Conservation (phyloP, 108 stramenopile species). For the Fistulifera solaris region DNA sequence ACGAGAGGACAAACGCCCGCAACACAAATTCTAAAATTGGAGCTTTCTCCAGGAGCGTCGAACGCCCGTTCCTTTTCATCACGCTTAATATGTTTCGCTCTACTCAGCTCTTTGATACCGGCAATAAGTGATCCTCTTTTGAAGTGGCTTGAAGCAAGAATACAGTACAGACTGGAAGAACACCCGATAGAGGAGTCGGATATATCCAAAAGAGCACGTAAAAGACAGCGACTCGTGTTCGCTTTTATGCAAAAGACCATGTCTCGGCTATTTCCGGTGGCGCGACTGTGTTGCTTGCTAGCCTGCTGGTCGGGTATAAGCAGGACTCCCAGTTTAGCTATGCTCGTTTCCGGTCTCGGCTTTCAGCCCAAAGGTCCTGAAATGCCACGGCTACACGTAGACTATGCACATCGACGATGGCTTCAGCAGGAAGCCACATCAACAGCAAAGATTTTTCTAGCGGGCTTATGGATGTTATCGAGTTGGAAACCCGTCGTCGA, state of each 20-base stretch:
- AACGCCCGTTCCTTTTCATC: no score
- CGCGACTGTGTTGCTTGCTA: neutral
- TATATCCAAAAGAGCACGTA: no score
- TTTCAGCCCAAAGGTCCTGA: neutral
- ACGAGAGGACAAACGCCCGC: neutral
- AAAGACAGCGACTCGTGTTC: no score
- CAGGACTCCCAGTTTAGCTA: neutral
- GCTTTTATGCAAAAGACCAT: no score
- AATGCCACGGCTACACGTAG: neutral
- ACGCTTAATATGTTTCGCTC: no score
- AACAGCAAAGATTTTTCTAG: neutral
- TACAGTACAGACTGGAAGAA: no score
- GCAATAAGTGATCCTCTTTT: no score
- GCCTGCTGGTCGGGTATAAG: neutral
- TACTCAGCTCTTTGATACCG: no score
- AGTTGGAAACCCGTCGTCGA: neutral
- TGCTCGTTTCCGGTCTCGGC: constrained; percentile 1
- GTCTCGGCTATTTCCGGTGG: neutral
- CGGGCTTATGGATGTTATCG: neutral
- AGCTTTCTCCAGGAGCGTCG: no score
- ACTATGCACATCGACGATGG: constrained; percentile 2
- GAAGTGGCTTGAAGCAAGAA: no score
- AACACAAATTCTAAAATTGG: no score
- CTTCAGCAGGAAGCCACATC: neutral
- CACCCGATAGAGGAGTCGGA: no score